Conservation (phyloP, 2,329 filamentous ascomycete species). For the Colletotrichum sp. region DNA sequence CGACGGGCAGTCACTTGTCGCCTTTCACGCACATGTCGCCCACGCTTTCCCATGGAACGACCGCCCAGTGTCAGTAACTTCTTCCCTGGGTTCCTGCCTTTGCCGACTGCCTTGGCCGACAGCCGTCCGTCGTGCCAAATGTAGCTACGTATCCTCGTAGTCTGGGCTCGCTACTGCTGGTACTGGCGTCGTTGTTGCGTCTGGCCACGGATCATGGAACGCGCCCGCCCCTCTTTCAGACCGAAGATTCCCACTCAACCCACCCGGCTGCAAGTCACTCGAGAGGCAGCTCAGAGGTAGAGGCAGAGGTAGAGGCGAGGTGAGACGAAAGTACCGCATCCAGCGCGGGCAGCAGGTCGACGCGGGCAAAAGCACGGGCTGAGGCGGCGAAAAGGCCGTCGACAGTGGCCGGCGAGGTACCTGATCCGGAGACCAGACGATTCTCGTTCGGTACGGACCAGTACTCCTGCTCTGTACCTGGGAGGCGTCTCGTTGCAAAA, state of each 20-base stretch:
- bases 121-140: neutral
- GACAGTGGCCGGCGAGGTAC: conserved; percentile 2
- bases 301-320: neutral
- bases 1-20: neutral
- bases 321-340: conserved; percentile 7
- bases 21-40: neutral
- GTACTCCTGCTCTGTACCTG: neutral
- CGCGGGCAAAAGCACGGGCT: neutral
- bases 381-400: neutral
- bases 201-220: conserved; percentile 8
- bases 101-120: conserved; percentile 20
- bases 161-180: neutral
- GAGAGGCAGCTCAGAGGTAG: neutral
- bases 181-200: neutral
- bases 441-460: neutral
- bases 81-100: neutral
- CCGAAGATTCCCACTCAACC: conserved; percentile 7
- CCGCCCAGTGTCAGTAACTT: neutral
- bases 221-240: conserved; percentile 7
- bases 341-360: neutral
- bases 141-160: conserved; percentile 10
- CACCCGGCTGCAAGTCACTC: conserved; percentile 8
- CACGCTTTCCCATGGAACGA: neutral
- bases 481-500: neutral
- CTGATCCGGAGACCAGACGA: conserved; percentile 5